phyloP scores from a whole-genome alignment of 208 protist species.

The Leishmania braziliensis region DNA sequence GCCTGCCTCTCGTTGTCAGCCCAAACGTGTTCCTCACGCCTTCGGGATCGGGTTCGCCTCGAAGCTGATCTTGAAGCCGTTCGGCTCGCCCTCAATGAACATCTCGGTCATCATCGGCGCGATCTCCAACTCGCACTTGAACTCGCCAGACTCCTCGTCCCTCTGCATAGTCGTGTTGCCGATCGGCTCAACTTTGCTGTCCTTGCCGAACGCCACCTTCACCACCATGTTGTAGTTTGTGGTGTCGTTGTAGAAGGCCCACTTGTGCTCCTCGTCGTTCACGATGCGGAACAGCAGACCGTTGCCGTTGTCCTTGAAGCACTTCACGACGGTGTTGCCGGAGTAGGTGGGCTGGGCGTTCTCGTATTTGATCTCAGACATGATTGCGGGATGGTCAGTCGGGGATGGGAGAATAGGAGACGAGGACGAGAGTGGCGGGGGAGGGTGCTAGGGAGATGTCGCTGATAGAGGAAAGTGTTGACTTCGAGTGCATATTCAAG shows the following conservation, averaged over 20 bases:
- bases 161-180: constrained; percentile 61
- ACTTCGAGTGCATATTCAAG: background rate
- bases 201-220: constrained; percentile 75
- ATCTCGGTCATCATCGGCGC: constrained; percentile 62
- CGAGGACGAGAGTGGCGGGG: background rate
- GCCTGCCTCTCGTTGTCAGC: background rate
- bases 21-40: constrained; percentile 8
- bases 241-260: constrained; percentile 89
- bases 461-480: constrained; percentile 8
- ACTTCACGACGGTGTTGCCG: constrained; percentile 63
- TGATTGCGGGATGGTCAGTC: constrained; percentile 8
- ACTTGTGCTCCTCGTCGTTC: constrained; percentile 75
- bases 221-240: constrained; percentile 77
- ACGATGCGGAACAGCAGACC: constrained; percentile 84
- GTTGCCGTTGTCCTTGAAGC: constrained; percentile 85
- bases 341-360: constrained; percentile 66
- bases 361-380: constrained; percentile 63
- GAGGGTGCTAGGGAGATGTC: background rate
- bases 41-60: constrained; percentile 66
- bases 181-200: constrained; percentile 62
- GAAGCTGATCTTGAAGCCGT: constrained; percentile 85
- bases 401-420: background rate
- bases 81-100: constrained; percentile 78
- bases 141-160: constrained; percentile 55
- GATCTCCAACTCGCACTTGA: constrained; percentile 63